Evolutionary conservation across 192 early-diverging fungal genomes (phyloP).

Genomic region (Backusella macrospora): DNA sequence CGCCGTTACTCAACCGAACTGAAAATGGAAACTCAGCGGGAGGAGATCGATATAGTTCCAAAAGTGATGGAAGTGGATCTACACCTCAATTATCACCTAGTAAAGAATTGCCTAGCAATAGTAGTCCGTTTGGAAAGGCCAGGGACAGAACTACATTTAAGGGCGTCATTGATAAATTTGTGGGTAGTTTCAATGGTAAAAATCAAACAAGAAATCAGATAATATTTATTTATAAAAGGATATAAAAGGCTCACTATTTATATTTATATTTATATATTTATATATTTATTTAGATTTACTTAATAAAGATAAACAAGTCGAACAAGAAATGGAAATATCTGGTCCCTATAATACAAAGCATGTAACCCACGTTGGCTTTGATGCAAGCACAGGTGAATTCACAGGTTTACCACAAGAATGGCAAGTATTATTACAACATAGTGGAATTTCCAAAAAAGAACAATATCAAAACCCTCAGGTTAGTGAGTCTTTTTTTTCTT

Average conservation of each 20-base stretch:
- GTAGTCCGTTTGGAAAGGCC: conserved; percentile 10
- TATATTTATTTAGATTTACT: conserved; percentile 25
- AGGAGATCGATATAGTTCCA: conserved; percentile 3
- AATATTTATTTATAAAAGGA: no score
- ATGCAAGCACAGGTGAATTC: conserved; percentile 94
- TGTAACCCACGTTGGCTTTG: conserved; percentile 97
- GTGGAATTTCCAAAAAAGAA: conserved; percentile 93
- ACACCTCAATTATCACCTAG: conserved; percentile 5
- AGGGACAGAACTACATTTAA: conserved; percentile 53
- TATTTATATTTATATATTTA: conserved; percentile 7
- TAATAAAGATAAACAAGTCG: conserved; percentile 26
- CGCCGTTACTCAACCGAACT: conserved; percentile 13
- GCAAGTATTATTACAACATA: conserved; percentile 87
- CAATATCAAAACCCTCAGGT: conserved; percentile 91
- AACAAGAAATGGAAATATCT: conserved; percentile 80
- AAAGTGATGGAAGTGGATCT: not conserved
- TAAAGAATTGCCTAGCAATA: conserved; percentile 2
- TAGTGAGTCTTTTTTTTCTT: not conserved
- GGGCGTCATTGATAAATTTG: conserved; percentile 57
- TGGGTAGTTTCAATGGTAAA: conserved; percentile 50
- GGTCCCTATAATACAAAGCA: conserved; percentile 96
- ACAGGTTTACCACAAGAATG: conserved; percentile 94
- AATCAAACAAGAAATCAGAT: conserved; percentile 19
- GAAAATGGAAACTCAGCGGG: not conserved
- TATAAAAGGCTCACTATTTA: not conserved